phyloP scores from a whole-genome alignment of 2,329 filamentous ascomycete species.

The Neopestalotiopsis clavispora region DNA sequence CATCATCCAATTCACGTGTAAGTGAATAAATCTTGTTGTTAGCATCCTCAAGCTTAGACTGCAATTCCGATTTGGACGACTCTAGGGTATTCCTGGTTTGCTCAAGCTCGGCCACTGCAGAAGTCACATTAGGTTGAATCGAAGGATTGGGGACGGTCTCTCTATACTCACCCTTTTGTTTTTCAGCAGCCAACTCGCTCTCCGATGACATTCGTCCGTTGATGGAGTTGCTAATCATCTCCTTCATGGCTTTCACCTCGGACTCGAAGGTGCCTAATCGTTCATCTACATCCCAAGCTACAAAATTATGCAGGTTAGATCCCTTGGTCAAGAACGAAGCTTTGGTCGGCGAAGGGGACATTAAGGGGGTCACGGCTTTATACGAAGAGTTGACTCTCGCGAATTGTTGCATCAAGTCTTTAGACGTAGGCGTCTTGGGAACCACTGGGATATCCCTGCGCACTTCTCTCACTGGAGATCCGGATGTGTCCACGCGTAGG shows the following conservation, averaged over 20 bases:
- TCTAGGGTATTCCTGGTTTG: conserved; percentile 50
- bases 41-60: conserved; percentile 70
- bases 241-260: conserved; percentile 73
- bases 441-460: conserved; percentile 27
- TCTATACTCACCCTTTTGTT: conserved; percentile 68
- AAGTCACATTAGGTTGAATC: background rate
- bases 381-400: conserved; percentile 31
- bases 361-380: conserved; percentile 36
- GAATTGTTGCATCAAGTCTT: conserved; percentile 37
- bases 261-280: conserved; percentile 78
- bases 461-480: conserved; percentile 10
- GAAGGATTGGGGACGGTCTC: background rate
- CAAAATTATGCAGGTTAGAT: conserved; percentile 69
- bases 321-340: conserved; percentile 68
- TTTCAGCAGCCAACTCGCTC: conserved; percentile 75
- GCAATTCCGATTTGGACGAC: conserved; percentile 54
- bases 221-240: conserved; percentile 72
- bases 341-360: conserved; percentile 50
- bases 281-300: conserved; percentile 81
- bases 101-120: conserved; percentile 54
- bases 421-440: conserved; percentile 39
- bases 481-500: background rate
- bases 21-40: conserved; percentile 55
- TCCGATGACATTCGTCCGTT: conserved; percentile 73
- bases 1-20: conserved; percentile 46